Percentiles rank a stretch among this genome's conserved stretches.
phyloP scores from a whole-genome alignment of 1,139 yeast genomes.

The Kodamaea fungicola region DNA sequence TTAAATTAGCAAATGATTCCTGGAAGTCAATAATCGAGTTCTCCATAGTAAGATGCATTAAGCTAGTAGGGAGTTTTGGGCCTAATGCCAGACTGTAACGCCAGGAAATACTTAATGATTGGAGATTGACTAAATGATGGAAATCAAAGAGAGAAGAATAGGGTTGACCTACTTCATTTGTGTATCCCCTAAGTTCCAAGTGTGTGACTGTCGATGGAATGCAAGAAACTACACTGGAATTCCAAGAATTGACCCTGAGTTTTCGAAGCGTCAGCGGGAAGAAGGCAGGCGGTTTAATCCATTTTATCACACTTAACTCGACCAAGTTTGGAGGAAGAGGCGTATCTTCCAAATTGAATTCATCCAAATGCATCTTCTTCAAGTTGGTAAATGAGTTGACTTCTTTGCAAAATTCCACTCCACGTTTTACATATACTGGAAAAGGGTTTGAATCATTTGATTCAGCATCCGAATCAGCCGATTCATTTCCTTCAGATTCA shows the following conservation, averaged over 20 bases:
- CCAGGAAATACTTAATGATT: background rate
- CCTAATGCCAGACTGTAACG: background rate
- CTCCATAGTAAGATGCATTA: background rate
- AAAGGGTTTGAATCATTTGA: background rate
- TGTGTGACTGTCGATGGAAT: background rate
- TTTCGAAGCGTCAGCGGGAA: background rate
- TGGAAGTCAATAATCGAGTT: background rate
- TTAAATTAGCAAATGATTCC: background rate
- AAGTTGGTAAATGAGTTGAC: background rate
- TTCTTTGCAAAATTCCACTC: background rate
- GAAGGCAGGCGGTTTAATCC: background rate
- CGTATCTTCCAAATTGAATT: background rate
- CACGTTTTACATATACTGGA: background rate
- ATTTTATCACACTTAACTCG: background rate
- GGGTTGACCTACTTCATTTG: background rate
- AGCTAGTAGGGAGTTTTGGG: background rate
- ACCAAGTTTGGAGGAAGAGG: background rate
- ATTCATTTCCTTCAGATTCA: background rate
- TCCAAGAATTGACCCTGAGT: background rate
- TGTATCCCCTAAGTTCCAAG: background rate
- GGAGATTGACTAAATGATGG: background rate
- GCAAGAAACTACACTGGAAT: background rate
- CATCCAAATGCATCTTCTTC: background rate
- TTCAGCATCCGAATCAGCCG: background rate
- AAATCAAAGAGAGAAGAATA: background rate